Evolutionary conservation across 768 basidiomycete species (phyloP).

Genomic region (Termitomyces heimii): DNA sequence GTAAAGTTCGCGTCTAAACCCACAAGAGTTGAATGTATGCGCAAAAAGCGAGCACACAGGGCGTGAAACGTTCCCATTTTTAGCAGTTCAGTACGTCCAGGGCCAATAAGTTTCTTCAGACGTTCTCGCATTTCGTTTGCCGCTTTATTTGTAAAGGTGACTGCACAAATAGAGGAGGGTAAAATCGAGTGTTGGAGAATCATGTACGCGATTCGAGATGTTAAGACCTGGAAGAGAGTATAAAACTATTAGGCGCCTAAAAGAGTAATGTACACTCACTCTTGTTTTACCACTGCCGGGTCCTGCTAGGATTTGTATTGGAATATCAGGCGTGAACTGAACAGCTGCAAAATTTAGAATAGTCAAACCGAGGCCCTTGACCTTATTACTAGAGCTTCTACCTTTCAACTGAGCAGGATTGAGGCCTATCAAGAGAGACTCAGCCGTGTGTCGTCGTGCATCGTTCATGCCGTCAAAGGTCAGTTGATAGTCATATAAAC

Average conservation of each 20-base stretch:
- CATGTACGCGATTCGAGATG: conserved; percentile 62
- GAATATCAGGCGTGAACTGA: conserved; percentile 49
- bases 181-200: conserved; percentile 45
- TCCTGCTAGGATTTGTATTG: conserved; percentile 79
- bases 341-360: conserved; percentile 43
- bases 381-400: conserved; percentile 14
- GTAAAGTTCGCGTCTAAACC: conserved; percentile 71
- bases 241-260: background rate
- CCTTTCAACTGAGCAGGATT: conserved; percentile 13
- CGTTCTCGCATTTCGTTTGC: conserved; percentile 82
- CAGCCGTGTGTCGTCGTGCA: conserved; percentile 20
- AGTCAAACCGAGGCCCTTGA: background rate
- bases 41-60: conserved; percentile 64
- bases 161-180: conserved; percentile 63
- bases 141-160: conserved; percentile 89
- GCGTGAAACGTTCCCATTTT: conserved; percentile 78
- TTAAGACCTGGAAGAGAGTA: conserved; percentile 42
- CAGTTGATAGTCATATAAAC: background rate
- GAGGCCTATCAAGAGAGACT: conserved; percentile 37
- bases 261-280: conserved; percentile 18
- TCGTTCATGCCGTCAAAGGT: background rate
- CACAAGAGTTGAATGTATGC: conserved; percentile 54
- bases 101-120: conserved; percentile 62
- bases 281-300: conserved; percentile 73
- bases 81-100: conserved; percentile 44